A percentile compares a stretch with the other conserved stretches of the same genome.
phyloP scores from a whole-genome alignment of 2,329 filamentous ascomycete genomes.

The Dactylellina sp. region DNA sequence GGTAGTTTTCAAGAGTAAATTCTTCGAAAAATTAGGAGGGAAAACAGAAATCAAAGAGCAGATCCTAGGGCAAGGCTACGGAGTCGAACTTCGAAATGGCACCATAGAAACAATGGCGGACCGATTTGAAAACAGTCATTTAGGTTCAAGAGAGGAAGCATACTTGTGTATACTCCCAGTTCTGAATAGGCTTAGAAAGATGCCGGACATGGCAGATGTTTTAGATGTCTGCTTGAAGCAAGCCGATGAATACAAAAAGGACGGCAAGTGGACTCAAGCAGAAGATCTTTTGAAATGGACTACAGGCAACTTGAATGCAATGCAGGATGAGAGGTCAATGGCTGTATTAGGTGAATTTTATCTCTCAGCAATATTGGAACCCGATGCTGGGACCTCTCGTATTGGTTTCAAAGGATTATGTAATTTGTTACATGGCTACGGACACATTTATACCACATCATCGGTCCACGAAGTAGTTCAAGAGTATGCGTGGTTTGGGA shows the following conservation, averaged over 20 bases:
- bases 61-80: not conserved
- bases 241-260: not conserved
- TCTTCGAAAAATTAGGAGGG: conserved; percentile 6
- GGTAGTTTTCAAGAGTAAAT: not conserved
- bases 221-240: not conserved
- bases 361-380: not conserved
- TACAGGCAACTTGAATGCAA: not conserved
- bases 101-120: conserved; percentile 22
- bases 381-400: not conserved
- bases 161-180: conserved; percentile 32
- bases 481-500: conserved; percentile 22
- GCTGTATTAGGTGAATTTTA: conserved; percentile 7
- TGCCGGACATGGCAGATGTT: conserved; percentile 4
- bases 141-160: conserved; percentile 25
- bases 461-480: not conserved
- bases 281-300: not conserved
- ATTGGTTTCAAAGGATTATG: conserved; percentile 20
- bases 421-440: not conserved
- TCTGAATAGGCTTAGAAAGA: not conserved
- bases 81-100: conserved; percentile 7
- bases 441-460: not conserved
- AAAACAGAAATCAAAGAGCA: conserved; percentile 13
- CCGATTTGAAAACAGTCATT: conserved; percentile 9
- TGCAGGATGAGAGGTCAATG: not conserved
- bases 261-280: conserved; percentile 1